phyloP scores from a whole-genome alignment of 768 basidiomycete genomes.

The Termitomyces sp. region DNA sequence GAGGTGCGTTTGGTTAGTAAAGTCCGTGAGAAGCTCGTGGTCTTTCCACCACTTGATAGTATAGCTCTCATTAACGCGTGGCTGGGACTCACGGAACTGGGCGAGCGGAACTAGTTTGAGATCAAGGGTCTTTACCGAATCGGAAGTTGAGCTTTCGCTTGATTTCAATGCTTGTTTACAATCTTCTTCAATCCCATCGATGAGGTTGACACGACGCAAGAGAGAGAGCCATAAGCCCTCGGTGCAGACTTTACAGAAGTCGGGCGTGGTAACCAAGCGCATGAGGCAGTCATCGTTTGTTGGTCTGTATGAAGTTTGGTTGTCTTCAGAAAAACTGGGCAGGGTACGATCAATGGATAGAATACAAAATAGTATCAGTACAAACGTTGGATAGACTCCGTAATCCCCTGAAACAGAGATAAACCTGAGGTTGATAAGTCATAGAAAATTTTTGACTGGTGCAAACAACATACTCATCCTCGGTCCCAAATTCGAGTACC shows the following conservation, averaged over 20 bases:
- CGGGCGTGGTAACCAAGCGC: conserved; percentile 62
- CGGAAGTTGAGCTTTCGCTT: neutral
- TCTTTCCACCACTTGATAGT: conserved; percentile 51
- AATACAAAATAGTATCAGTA: conserved; percentile 2
- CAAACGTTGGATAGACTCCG: conserved; percentile 70
- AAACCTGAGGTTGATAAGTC: conserved; percentile 39
- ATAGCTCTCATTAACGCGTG: conserved; percentile 40
- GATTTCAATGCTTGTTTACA: conserved; percentile 23
- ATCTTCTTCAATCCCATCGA: conserved; percentile 43
- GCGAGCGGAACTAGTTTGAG: conserved; percentile 57
- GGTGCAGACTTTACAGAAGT: conserved; percentile 69
- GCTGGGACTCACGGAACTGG: conserved; percentile 36
- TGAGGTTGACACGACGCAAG: conserved; percentile 50
- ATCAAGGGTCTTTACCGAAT: conserved; percentile 30
- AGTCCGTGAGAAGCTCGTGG: conserved; percentile 33
- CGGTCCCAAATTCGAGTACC: conserved; percentile 64
- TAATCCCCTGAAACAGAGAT: conserved; percentile 50
- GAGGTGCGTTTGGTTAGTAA: conserved; percentile 47
- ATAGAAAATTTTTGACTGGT: neutral
- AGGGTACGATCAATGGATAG: neutral
- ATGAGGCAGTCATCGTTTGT: conserved; percentile 82
- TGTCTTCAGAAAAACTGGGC: conserved; percentile 54
- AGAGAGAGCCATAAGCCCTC: conserved; percentile 73
- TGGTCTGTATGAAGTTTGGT: conserved; percentile 69
- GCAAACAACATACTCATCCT: conserved; percentile 28